These are phyloP conservation scores for Nakazawaea sp. DNA, from an alignment of 805 yeast genomes.

Conservation along the genomic window DNA sequence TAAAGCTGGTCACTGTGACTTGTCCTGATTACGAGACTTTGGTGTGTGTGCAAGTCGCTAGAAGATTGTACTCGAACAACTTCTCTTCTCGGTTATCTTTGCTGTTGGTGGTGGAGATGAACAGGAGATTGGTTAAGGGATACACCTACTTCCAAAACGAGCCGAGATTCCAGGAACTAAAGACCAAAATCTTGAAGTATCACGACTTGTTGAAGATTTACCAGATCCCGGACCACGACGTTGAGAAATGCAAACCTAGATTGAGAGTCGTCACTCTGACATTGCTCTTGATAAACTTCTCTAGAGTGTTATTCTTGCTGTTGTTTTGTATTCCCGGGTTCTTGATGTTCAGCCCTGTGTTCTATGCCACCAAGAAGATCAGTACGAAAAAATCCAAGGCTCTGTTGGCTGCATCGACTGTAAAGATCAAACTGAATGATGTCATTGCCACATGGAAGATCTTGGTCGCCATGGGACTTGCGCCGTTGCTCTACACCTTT, in stretches of 20 bases:
- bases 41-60: constrained; percentile 85
- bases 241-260: constrained; percentile 33
- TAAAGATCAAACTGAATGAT: constrained; percentile 86
- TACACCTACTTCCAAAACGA: constrained; percentile 68
- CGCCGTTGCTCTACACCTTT: constrained; percentile 77
- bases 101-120: constrained; percentile 83
- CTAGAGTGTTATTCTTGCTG: constrained; percentile 49
- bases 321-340: constrained; percentile 83
- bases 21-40: constrained; percentile 86
- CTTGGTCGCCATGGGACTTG: constrained; percentile 78
- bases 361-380: constrained; percentile 66
- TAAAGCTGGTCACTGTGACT: constrained; percentile 80
- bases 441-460: constrained; percentile 98
- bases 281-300: constrained; percentile 18
- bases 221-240: constrained; percentile 50
- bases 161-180: constrained; percentile 56
- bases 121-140: constrained; percentile 78
- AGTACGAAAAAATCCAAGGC: constrained; percentile 66
- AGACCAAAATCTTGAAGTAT: constrained; percentile 59
- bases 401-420: constrained; percentile 83
- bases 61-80: constrained; percentile 80
- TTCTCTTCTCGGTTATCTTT: constrained; percentile 66
- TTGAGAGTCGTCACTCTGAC: constrained; percentile 16
- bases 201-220: constrained; percentile 49
- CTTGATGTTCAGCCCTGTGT: constrained; percentile 81